Evolutionary conservation across 2,329 filamentous ascomycete species (phyloP).

Genomic region (Colletotrichum horii): DNA sequence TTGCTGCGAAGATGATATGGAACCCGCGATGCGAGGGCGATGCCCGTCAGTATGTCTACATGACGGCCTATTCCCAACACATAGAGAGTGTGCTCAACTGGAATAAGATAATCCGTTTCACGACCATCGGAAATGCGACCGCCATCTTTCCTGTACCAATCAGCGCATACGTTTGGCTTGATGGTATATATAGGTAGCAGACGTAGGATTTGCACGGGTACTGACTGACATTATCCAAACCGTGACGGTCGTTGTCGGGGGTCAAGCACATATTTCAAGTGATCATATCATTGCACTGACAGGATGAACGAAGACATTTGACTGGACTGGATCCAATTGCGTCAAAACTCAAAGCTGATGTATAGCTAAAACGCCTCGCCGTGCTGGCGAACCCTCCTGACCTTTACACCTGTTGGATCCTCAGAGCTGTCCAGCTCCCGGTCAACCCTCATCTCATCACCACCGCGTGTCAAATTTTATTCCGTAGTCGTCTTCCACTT

Average conservation of each 20-base stretch:
- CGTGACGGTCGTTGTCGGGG: no score
- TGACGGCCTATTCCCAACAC: background rate
- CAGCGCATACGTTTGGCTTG: background rate
- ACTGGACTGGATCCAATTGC: background rate
- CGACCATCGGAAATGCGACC: no score
- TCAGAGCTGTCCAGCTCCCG: background rate
- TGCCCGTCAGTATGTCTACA: background rate
- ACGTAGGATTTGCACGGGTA: background rate
- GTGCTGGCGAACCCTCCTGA: background rate
- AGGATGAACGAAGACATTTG: background rate
- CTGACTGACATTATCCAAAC: background rate
- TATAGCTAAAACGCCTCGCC: conserved; percentile 5
- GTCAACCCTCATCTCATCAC: background rate
- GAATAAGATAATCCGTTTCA: no score
- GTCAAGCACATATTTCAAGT: background rate
- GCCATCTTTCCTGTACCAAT: no score
- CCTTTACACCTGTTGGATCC: background rate
- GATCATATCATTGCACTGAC: background rate
- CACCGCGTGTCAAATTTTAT: background rate
- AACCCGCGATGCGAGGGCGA: background rate
- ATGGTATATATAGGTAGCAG: background rate
- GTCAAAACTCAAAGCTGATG: background rate
- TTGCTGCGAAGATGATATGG: background rate
- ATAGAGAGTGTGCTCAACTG: no score
- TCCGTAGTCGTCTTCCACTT: background rate